These are phyloP conservation scores for Ogataea pignaliae DNA, from an alignment of 805 yeast species.

Conservation along the genomic window DNA sequence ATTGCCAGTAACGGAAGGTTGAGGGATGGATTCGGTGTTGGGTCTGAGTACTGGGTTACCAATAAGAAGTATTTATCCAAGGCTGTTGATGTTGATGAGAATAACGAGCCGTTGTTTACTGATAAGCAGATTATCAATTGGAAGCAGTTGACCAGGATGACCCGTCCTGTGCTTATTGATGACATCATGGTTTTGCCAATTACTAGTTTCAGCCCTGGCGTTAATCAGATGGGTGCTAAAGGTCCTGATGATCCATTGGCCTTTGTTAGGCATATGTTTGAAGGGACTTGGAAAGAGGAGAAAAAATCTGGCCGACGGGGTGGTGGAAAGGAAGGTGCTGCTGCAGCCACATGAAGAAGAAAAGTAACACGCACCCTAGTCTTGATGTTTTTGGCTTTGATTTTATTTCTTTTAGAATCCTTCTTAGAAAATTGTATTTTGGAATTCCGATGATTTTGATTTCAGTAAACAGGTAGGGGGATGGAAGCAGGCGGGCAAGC, in stretches of 20 bases:
- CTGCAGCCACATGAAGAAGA: too few relatives aligned
- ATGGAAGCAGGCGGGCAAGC: too few relatives aligned
- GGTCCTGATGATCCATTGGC: constrained; percentile 42
- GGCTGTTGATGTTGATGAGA: constrained; percentile 16
- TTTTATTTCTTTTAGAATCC: too few relatives aligned
- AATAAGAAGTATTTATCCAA: constrained; percentile 19
- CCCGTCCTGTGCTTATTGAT: constrained; percentile 50
- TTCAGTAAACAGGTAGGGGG: too few relatives aligned
- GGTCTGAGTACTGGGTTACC: constrained; percentile 24
- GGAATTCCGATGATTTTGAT: too few relatives aligned
- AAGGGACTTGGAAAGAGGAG: constrained; percentile 59
- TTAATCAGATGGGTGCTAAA: constrained; percentile 64
- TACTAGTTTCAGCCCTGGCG: constrained; percentile 64
- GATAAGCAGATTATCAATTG: constrained; percentile 42
- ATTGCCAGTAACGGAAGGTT: constrained; percentile 34
- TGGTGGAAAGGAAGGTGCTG: too few relatives aligned
- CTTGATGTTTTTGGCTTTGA: too few relatives aligned
- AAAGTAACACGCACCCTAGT: too few relatives aligned
- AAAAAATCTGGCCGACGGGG: constrained; percentile 4
- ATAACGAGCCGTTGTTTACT: constrained; percentile 21
- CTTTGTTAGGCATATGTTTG: constrained; percentile 58
- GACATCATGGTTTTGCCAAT: constrained; percentile 72
- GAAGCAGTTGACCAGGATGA: constrained; percentile 59
- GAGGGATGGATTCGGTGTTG: constrained; percentile 32
- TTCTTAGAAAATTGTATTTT: too few relatives aligned